Base-by-base conservation (phyloP, 2,329 filamentous ascomycete species). In the Clonostachys rosea region DNA sequence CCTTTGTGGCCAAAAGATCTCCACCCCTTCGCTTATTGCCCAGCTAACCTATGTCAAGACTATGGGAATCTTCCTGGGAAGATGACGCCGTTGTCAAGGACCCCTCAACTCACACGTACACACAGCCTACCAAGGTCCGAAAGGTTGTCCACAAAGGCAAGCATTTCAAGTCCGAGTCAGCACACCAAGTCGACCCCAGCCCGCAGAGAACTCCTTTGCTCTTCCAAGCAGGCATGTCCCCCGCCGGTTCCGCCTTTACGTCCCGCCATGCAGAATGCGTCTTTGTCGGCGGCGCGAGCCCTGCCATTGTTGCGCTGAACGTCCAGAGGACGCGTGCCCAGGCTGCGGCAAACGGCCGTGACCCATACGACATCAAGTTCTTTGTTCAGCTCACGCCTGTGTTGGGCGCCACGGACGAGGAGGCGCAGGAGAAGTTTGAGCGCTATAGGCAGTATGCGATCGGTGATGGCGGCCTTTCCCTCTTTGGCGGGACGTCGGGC, bases 101-200 rank as follows among this genome's bases (percentile, higher is more conserved):
- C 54, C 66, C 68, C 1, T 69, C 74, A 33, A 72, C 69, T 10
- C 80, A 83, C 53, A 71, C 69, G 33, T 84, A 83, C 56, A 71
- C 77, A 6, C 73, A 83, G 50, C 81, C 83, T 0, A 69, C 74
- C 39, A 76, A 78, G 54, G 75, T 86, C 47, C 71, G 79, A 20
- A 73, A 72, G 12, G 85, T 86, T 52, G 74, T 82, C 46, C 81
- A 86, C 55, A 59, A 74, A 8, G 81, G 81, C 2, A 77, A 79
- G 46, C 83, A 76, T 58, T 76, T 75, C 55, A 62, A 61, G 39
- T 63, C 75, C 4, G 64, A 63, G 48, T 65, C 69, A 14, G 62
- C 66, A 2, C 71, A 73, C 47, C 71, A 75, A 30, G 71, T 78
- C 34, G 72, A 79, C 42, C 78, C 78, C 0, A 79, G 76, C 0